Base-by-base conservation (phyloP, 1,284 basidiomycete genomes). In the Ceratobasidium sp. region DNA sequence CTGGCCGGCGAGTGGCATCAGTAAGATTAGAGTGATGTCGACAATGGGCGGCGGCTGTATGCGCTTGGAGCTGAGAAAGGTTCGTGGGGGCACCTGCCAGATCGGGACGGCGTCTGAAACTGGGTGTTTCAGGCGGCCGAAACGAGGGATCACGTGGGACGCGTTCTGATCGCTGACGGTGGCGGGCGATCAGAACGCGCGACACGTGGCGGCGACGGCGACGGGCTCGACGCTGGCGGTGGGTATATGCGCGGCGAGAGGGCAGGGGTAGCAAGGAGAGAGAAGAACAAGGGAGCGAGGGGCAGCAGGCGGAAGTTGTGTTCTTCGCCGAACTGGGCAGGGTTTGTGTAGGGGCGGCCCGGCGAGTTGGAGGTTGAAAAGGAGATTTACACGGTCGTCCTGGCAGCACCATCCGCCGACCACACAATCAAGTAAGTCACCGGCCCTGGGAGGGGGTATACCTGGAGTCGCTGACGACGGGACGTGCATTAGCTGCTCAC, bases 271-370 rank as follows among this genome's bases (percentile, higher is more conserved):
- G 8, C 22, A 51, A 25, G 13, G 65, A 29, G n/a, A 29, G n/a
- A 1, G 49, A 44, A 9, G 9, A 43, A 70, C 68, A 70, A 49
- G 69, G 69, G 44, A 49, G 40, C 22, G 8, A 0, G 56, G 65
- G 49, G 52, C 22, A 17, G 65, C 7, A 29, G 46, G 46, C 57
- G 57, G 68, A 71, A 61, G 69, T 25, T 4, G 62, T 46, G 62
- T 65, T 65, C 62, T 65, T 65, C 62, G 62, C 62, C 62, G 43
- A 37, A 65, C 43, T 65, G 22, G 62, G 62, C 62, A 61, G 69
- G 67, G 68, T 34, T 70, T 40, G 68, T 71, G n/a, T 19, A 71
- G 69, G 69, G 69, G n/a, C 69, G 69, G 67, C 37, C 37, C 2
- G 22, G 32, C n/a, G 62, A 7, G 13, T 19, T 54, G 40, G 25